phyloP scores from a whole-genome alignment of 192 early-diverging fungal species.

The Coemansia sp. region DNA sequence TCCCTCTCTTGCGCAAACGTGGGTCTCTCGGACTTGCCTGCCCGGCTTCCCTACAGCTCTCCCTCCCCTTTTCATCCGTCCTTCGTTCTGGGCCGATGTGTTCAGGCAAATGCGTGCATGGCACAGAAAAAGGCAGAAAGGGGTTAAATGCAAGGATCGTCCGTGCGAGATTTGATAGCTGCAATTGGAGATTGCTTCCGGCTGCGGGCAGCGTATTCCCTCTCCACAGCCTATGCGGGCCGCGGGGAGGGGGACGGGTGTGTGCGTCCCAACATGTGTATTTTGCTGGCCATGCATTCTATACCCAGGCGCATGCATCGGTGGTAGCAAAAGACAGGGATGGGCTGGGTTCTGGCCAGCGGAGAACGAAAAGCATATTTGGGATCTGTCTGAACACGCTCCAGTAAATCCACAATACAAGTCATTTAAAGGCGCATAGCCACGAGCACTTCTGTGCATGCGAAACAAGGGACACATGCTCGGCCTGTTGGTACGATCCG shows the following conservation, averaged over 20 bases:
- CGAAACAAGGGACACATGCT: neutral
- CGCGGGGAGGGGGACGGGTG: neutral
- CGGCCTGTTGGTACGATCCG: neutral
- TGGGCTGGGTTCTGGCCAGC: neutral
- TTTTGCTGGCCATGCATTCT: neutral
- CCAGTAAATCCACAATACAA: neutral
- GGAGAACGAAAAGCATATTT: neutral
- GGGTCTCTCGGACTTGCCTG: neutral
- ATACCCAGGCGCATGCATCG: slow-evolving; percentile 1
- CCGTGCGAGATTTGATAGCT: slow-evolving; percentile 6
- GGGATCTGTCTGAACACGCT: neutral
- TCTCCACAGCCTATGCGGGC: neutral
- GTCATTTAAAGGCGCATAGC: neutral
- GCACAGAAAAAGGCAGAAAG: neutral
- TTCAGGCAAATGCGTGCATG: neutral
- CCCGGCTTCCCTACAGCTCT: neutral
- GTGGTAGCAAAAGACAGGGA: neutral
- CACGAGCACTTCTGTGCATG: neutral
- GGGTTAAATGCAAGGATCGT: slow-evolving; percentile 11
- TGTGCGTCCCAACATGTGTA: slow-evolving; percentile 1
- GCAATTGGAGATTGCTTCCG: neutral
- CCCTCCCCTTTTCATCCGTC: neutral
- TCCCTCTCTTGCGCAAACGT: slow-evolving; percentile 2
- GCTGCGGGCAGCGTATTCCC: neutral
- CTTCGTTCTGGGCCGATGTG: neutral